Evolutionary conservation across 2,329 filamentous ascomycete genomes (phyloP), one percentile per base, ranked within the genome.

Genomic region (Xylariaceae sp.): DNA sequence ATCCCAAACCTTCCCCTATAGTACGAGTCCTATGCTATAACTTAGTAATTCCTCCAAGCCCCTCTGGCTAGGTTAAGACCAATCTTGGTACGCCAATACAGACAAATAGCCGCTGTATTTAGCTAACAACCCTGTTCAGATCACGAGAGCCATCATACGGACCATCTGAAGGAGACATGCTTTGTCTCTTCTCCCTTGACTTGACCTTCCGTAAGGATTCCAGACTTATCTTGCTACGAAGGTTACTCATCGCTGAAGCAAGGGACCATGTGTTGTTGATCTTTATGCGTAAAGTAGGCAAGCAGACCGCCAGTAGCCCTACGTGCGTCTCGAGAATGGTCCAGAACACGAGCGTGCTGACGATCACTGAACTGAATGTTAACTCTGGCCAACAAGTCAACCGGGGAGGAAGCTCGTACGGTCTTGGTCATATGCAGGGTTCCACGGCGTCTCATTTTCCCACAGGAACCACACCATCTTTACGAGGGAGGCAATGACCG

Each of bases 281-380:
- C 4, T 21, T 17, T n/a, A 31, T 13, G 9, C 35, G 26, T 9
- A 38, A 11, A 12, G 35, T 31, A 9, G 27, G 35, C 12, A 38
- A 27, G 15, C 27, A 38, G 12, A 30, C 35, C 5, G 35, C 35
- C 23, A 21, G 27, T 9, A 38, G 35, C 11, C 26, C 27, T 31
- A 38, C 26, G 13, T 38, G 35, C 13, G 35, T 38, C 14, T 38
- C 35, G 17, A 38, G 11, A 18, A 38, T 21, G 4, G 35, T 16
- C 35, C 35, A 38, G 35, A 38, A 38, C 13, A 38, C 5, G 26
- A 38, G 31, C 11, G 35, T 38, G 35, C 35, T 38, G 15, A 30
- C 27, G 31, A 38, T 17, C 14, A 38, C 35, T 38, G 21, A n/a
- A 24, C 21, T 24, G 11, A 24, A 7, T 7, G 21, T 7, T 24